Evolutionary conservation across 2,329 filamentous ascomycete genomes (phyloP).

Genomic region (Colletotrichum simmondsii): DNA sequence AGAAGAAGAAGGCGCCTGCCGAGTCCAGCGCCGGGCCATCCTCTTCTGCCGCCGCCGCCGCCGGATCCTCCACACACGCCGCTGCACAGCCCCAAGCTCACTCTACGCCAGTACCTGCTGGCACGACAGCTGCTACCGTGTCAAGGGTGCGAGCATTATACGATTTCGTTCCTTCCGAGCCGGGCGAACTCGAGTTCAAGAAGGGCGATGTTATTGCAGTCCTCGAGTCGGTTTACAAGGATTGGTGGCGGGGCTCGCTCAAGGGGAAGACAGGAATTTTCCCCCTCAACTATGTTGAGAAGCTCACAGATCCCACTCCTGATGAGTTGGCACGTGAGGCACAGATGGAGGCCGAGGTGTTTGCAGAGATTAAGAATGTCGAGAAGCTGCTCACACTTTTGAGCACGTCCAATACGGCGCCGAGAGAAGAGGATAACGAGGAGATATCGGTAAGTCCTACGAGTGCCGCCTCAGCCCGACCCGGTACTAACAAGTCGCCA

Average conservation of each 20-base stretch:
- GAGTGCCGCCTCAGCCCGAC: background rate
- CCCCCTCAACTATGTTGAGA: conserved; percentile 98
- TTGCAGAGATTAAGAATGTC: conserved; percentile 73
- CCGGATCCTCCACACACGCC: conserved; percentile 41
- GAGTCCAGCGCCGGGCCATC: conserved; percentile 49
- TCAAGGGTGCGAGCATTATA: conserved; percentile 93
- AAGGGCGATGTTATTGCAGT: conserved; percentile 98
- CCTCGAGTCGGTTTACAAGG: conserved; percentile 97
- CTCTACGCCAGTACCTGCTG: conserved; percentile 73
- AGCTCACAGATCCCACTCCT: conserved; percentile 91
- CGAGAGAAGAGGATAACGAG: conserved; percentile 92
- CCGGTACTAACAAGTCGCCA: background rate
- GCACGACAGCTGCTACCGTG: conserved; percentile 95
- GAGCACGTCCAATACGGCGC: conserved; percentile 84
- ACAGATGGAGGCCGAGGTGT: conserved; percentile 85
- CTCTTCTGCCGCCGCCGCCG: conserved; percentile 47
- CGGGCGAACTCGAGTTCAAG: conserved; percentile 93
- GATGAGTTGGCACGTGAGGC: conserved; percentile 96
- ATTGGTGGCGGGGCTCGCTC: conserved; percentile 98
- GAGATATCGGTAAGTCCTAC: conserved; percentile 82
- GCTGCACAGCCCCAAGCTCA: conserved; percentile 52
- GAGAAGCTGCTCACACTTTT: conserved; percentile 84
- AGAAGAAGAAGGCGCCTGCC: conserved; percentile 63
- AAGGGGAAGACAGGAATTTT: conserved; percentile 97
- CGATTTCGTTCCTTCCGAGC: conserved; percentile 94